These are phyloP conservation scores for Gossypium gossypioides DNA, from an alignment of 441 rosid species.

Conservation along the genomic window DNA sequence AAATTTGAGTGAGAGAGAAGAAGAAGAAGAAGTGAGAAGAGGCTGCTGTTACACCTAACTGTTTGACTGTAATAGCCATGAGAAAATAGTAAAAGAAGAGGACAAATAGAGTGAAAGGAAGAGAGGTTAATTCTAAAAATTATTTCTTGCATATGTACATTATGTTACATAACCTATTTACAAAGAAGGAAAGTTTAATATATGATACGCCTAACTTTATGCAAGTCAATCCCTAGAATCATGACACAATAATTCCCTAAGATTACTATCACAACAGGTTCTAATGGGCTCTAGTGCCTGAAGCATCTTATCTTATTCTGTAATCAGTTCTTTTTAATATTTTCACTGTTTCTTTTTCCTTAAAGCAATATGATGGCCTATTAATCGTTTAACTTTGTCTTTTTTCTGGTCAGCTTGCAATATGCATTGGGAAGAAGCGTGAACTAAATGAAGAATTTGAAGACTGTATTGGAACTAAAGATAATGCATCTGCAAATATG, in stretches of 20 bases:
- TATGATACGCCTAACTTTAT: not conserved
- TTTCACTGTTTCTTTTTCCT: not conserved
- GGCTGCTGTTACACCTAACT: not conserved
- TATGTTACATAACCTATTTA: not conserved
- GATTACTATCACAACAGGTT: not conserved
- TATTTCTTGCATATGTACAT: not conserved
- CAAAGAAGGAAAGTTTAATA: not conserved
- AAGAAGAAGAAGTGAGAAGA: not conserved
- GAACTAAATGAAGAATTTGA: constrained; percentile 76
- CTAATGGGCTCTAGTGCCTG: not conserved
- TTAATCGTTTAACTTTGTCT: constrained; percentile 12
- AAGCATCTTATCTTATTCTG: constrained; percentile 7
- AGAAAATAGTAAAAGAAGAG: not conserved
- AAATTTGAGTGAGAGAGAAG: not conserved
- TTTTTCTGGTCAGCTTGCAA: constrained; percentile 62
- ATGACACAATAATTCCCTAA: not conserved
- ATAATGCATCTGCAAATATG: constrained; percentile 27
- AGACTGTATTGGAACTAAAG: constrained; percentile 74
- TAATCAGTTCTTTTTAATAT: not conserved
- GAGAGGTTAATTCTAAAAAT: not conserved
- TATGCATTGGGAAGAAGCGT: constrained; percentile 83
- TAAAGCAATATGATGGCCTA: not conserved
- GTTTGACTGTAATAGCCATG: not conserved
- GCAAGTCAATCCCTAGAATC: not conserved
- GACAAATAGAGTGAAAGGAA: not conserved